A percentile compares a stretch with the other conserved stretches of the same genome.
Evolutionary conservation across 495 filamentous ascomycete species (phyloP).

Genomic region (Penicillium herquei): DNA sequence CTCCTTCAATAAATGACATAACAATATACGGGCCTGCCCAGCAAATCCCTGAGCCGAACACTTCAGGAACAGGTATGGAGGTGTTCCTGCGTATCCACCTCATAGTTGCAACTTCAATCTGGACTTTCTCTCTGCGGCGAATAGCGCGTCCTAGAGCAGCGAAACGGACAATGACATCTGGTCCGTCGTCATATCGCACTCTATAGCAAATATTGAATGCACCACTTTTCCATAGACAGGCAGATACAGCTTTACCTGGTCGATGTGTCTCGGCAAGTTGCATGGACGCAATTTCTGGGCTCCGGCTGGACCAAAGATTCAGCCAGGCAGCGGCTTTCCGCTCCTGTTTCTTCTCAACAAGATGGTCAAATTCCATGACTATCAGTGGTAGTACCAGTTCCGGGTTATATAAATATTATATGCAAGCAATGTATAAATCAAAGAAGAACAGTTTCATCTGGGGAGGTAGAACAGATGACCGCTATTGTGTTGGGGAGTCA

Average conservation of each 20-base stretch:
- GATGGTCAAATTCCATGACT: neutral
- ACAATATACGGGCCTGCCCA: conserved; percentile 47
- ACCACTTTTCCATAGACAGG: conserved; percentile 10
- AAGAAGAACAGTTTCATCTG: neutral
- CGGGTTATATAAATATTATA: neutral
- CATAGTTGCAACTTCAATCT: conserved; percentile 40
- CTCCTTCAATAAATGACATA: conserved; percentile 41
- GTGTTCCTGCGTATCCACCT: conserved; percentile 34
- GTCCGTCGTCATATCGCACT: conserved; percentile 25
- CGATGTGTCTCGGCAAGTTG: neutral
- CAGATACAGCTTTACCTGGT: neutral
- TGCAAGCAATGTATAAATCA: neutral
- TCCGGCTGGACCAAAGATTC: neutral
- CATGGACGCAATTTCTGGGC: neutral
- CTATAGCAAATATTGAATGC: conserved; percentile 31
- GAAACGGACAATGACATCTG: conserved; percentile 28
- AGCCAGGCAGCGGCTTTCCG: neutral
- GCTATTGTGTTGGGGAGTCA: neutral
- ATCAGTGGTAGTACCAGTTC: neutral
- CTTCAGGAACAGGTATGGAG: conserved; percentile 34
- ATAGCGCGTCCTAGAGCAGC: conserved; percentile 21
- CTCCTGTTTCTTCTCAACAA: neutral
- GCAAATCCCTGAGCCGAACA: conserved; percentile 30
- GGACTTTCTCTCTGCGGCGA: conserved; percentile 31
- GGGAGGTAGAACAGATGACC: neutral